These are phyloP conservation scores for Lipomyces yamanashiensis DNA, from an alignment of 805 yeast species.

Conservation along the genomic window DNA sequence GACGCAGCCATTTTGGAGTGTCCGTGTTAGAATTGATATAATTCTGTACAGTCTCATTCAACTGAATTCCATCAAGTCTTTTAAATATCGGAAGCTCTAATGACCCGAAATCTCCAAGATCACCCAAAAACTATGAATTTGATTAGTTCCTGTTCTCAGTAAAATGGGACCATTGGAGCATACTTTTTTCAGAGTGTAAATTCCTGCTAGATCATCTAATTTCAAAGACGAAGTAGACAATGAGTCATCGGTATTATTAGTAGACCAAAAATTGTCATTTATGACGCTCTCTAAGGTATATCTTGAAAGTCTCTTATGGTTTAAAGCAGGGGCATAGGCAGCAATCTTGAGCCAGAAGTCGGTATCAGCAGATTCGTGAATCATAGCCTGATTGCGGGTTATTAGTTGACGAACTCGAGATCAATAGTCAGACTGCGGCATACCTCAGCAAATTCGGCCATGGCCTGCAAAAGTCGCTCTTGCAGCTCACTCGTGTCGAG, in stretches of 20 bases:
- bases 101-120: conserved; percentile 23
- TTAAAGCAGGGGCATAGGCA: conserved; percentile 30
- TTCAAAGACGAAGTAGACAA: conserved; percentile 18
- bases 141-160: background rate
- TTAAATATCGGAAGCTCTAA: conserved; percentile 18
- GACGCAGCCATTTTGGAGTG: conserved; percentile 23
- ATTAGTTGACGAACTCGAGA: conserved; percentile 45
- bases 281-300: conserved; percentile 32
- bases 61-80: conserved; percentile 8
- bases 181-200: conserved; percentile 20
- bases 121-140: conserved; percentile 5
- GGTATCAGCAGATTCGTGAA: conserved; percentile 56
- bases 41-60: conserved; percentile 9
- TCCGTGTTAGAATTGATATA: conserved; percentile 15
- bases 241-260: conserved; percentile 10
- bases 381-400: conserved; percentile 50
- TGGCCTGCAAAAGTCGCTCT: conserved; percentile 51
- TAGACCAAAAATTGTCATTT: background rate
- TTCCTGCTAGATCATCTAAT: conserved; percentile 28
- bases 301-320: conserved; percentile 22
- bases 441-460: conserved; percentile 70
- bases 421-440: background rate
- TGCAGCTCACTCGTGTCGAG: conserved; percentile 46
- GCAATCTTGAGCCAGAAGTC: conserved; percentile 37
- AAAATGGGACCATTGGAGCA: background rate